phyloP scores from a whole-genome alignment of 495 filamentous ascomycete species.

The Neurospora africana region DNA sequence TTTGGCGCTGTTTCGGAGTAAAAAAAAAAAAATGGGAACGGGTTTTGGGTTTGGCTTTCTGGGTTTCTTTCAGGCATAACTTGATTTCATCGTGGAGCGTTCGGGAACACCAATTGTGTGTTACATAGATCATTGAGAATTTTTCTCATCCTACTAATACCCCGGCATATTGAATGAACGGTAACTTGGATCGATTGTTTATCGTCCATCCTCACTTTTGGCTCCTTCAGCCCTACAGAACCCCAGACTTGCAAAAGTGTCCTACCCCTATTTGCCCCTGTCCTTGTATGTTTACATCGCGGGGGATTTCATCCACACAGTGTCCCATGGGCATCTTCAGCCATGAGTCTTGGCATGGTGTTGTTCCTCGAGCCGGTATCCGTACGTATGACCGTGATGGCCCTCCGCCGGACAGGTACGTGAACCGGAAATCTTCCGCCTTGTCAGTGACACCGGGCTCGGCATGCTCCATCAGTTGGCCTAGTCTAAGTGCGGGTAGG shows the following conservation, averaged over 20 bases:
- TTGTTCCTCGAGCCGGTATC: background rate
- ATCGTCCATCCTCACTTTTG: background rate
- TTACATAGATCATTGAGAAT: background rate
- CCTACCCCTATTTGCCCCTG: background rate
- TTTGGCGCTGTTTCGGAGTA: constrained; percentile 7
- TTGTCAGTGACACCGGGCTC: background rate
- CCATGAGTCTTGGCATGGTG: background rate
- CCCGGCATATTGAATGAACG: background rate
- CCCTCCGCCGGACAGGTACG: background rate
- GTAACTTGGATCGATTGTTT: background rate
- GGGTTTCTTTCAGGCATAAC: background rate
- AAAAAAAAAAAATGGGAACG: background rate
- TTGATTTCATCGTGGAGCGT: background rate
- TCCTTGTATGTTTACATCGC: background rate
- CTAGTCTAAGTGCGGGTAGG: background rate
- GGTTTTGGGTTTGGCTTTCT: constrained; percentile 4
- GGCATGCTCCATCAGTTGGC: background rate
- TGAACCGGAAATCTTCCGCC: background rate
- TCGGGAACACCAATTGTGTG: background rate
- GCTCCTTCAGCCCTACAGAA: background rate
- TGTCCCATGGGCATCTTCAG: background rate
- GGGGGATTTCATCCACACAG: background rate
- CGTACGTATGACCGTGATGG: background rate
- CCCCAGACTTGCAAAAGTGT: background rate
- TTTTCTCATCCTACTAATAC: background rate